Evolutionary conservation across 352 stramenopile genomes (phyloP), one percentile per base, ranked within the genome.

Genomic region (Phytopythium mirpurense): DNA sequence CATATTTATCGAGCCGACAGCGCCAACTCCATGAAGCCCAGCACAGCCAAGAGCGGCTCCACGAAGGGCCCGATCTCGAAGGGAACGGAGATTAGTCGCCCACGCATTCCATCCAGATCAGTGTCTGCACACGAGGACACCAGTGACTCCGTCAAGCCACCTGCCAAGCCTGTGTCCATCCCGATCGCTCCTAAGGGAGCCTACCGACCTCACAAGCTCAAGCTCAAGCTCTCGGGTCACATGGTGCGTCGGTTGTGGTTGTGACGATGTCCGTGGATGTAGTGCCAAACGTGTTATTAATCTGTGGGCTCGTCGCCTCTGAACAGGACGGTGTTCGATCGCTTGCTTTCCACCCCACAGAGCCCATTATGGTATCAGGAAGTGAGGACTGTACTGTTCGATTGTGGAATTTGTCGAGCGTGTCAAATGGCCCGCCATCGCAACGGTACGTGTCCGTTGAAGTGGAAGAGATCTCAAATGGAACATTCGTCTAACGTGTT

Each of bases 331-430:
- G 78, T 32, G 78, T 95, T 24, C 74, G 85, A 43, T 63, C 82
- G 23, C 57, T 95, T 60, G 78, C 70, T 2, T 90, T 92, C 41
- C 85, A 95, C 43, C 81, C 83, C 12, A 91, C 85, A 0, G 85
- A 95, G 51, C 80, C 85, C 15, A 44, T 95, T 31, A 47, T 95
- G 35, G 83, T 95, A 16, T 92, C 85, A 1, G 81, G 80, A 37
- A 91, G 85, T 51, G 85, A 95, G 58, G 85, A 95, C 48, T 91
- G 82, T 54, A 90, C 85, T 0, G 82, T 92, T 21, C 84, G 85
- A 51, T 68, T 95, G 18, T 95, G 85, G 85, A 95, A 90, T 44
- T 53, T 95, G 11, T 65, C 70, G 21, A 83, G 60, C 54, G 66
- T 82, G 21, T 68, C 71, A 12, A 78, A 68, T 51, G 80, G 83